These are phyloP conservation scores for Termitomyces sp. DNA, from an alignment of 768 basidiomycete genomes.

Conservation along the genomic window DNA sequence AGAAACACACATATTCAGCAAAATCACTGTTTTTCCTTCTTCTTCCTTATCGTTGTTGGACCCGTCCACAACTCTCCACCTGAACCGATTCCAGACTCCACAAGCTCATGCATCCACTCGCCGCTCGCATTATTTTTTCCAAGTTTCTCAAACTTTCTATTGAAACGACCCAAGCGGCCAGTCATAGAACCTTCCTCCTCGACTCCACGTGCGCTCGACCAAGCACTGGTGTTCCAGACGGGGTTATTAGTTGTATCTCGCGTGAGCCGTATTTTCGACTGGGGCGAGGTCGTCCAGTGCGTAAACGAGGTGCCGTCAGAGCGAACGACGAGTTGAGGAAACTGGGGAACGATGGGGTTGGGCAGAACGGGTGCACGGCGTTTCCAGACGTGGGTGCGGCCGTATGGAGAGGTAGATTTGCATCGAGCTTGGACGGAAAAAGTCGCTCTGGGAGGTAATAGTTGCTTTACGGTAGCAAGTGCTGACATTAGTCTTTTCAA, in stretches of 20 bases:
- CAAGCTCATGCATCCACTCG: conserved; percentile 28
- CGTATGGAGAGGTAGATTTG: conserved; percentile 75
- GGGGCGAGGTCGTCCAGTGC: conserved; percentile 87
- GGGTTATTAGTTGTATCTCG: conserved; percentile 89
- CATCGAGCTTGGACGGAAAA: conserved; percentile 21
- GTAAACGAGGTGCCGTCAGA: conserved; percentile 87
- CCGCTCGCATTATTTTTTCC: conserved; percentile 25
- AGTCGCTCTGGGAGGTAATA: background rate
- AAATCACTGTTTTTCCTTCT: conserved; percentile 7
- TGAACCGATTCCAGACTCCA: conserved; percentile 8
- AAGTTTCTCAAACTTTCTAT: conserved; percentile 58
- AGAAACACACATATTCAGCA: background rate
- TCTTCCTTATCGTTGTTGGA: background rate
- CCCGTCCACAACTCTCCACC: conserved; percentile 10
- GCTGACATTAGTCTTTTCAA: background rate
- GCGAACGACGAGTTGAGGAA: conserved; percentile 78
- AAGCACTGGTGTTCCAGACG: conserved; percentile 69
- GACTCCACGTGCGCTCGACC: conserved; percentile 42
- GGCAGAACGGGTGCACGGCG: conserved; percentile 63
- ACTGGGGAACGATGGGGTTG: conserved; percentile 80
- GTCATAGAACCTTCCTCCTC: conserved; percentile 69
- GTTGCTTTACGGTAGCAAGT: background rate
- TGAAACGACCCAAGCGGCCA: conserved; percentile 80
- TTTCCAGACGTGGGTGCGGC: conserved; percentile 79
- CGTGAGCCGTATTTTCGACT: conserved; percentile 67